Percentiles rank a stretch among this genome's conserved stretches.
Evolutionary conservation across 2,329 filamentous ascomycete genomes (phyloP).

Genomic region (Xylaria polymorpha): DNA sequence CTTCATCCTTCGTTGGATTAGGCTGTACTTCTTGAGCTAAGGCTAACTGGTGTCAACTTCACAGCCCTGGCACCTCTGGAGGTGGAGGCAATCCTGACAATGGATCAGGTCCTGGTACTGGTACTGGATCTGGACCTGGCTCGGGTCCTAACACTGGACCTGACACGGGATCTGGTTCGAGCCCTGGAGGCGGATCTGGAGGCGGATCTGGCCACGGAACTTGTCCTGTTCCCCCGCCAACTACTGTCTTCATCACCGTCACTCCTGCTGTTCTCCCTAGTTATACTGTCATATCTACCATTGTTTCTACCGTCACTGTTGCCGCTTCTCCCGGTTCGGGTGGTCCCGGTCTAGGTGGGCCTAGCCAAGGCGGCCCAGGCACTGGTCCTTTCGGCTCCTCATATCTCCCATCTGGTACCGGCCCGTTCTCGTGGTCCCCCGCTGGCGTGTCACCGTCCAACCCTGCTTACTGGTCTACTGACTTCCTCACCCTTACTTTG

Average conservation of each 20-base stretch:
- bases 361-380: slow-evolving; percentile 39
- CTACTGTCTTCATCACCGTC: slow-evolving; percentile 63
- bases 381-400: slow-evolving; percentile 36
- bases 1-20: not conserved
- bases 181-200: slow-evolving; percentile 8
- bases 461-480: slow-evolving; percentile 45
- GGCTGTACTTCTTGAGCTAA: not conserved
- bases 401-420: slow-evolving; percentile 38
- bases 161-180: slow-evolving; percentile 5
- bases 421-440: slow-evolving; percentile 41
- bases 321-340: slow-evolving; percentile 39
- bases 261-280: slow-evolving; percentile 50
- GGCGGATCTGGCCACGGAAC: slow-evolving; percentile 46
- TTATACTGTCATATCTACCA: slow-evolving; percentile 46
- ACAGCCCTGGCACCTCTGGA: slow-evolving; percentile 30
- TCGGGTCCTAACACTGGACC: too few relatives aligned
- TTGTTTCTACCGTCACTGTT: slow-evolving; percentile 50
- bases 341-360: slow-evolving; percentile 33
- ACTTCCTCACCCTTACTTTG: slow-evolving; percentile 46
- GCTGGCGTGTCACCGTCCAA: slow-evolving; percentile 36
- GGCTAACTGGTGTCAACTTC: slow-evolving; percentile 9
- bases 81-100: slow-evolving; percentile 28
- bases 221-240: slow-evolving; percentile 55
- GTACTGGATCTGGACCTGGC: slow-evolving; percentile 10
- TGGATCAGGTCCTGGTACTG: slow-evolving; percentile 14